Evolutionary conservation across 208 protist genomes (phyloP).

Genomic region (Trypanosoma congolense): DNA sequence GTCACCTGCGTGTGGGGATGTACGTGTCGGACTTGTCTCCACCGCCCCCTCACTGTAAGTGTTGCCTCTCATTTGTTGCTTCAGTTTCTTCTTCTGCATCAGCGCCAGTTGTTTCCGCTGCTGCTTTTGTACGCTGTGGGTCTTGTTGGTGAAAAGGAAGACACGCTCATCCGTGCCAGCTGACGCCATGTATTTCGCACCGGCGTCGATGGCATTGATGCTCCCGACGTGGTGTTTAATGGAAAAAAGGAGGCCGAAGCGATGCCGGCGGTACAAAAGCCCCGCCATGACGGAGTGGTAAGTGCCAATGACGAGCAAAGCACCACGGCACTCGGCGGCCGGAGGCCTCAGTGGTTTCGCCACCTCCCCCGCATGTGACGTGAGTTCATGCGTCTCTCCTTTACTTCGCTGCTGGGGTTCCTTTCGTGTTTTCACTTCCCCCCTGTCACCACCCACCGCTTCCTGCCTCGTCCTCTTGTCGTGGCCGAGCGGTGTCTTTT

Average conservation of each 20-base stretch:
- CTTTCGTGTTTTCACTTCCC: too few species aligned
- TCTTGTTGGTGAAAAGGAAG: constrained; percentile 77
- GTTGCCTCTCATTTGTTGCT: background rate
- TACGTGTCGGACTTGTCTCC: too few species aligned
- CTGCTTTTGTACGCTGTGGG: constrained; percentile 1
- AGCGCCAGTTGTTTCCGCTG: background rate
- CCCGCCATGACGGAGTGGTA: constrained; percentile 76
- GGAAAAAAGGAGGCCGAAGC: constrained; percentile 70
- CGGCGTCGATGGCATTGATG: constrained; percentile 37
- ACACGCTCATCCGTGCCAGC: constrained; percentile 70
- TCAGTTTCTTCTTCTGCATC: background rate
- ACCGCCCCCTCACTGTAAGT: background rate
- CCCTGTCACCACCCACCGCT: too few species aligned
- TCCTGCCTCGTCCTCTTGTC: too few species aligned
- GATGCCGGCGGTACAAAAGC: constrained; percentile 36
- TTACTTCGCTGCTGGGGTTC: too few species aligned
- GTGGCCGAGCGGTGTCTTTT: too few species aligned
- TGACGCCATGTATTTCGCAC: constrained; percentile 49
- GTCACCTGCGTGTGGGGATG: too few species aligned
- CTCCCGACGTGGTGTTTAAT: constrained; percentile 66
- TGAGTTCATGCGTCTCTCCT: too few species aligned
- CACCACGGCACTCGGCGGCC: constrained; percentile 23
- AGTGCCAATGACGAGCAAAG: constrained; percentile 64
- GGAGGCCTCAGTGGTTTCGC: background rate
- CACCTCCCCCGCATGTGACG: background rate